Percentiles rank a stretch among this genome's conserved stretches.
Conservation (phyloP, 176 grass and related monocot species). For the Miscanthus lutarioriparius region DNA sequence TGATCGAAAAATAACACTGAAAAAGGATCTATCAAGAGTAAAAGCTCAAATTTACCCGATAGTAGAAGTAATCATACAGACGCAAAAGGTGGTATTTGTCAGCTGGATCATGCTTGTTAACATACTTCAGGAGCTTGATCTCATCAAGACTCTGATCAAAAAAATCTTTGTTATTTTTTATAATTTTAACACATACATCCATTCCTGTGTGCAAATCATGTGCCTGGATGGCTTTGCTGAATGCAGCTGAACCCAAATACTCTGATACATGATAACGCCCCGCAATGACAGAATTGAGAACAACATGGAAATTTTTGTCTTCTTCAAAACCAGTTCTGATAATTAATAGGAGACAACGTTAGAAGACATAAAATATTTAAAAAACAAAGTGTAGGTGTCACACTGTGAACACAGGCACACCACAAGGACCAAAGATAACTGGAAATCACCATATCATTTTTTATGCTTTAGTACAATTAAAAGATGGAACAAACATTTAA, state of each 20-base stretch:
- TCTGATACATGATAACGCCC: slow-evolving; percentile 99
- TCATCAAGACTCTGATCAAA: slow-evolving; percentile 99
- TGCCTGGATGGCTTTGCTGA: slow-evolving; percentile 99
- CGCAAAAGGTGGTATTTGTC: slow-evolving; percentile 95
- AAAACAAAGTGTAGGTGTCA: neutral
- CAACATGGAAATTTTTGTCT: slow-evolving; percentile 97
- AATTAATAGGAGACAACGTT: slow-evolving; percentile 25
- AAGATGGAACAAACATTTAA: slow-evolving; percentile 6
- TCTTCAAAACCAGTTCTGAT: slow-evolving; percentile 99
- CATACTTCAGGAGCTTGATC: slow-evolving; percentile 99
- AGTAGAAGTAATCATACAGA: slow-evolving; percentile 98
- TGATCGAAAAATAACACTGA: slow-evolving; percentile 5
- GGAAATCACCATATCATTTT: neutral
- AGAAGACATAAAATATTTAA: slow-evolving; percentile 30
- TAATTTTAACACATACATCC: slow-evolving; percentile 99
- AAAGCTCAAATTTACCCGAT: slow-evolving; percentile 67
- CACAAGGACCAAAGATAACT: slow-evolving; percentile 17
- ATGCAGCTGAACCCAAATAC: slow-evolving; percentile 95
- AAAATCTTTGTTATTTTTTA: slow-evolving; percentile 99
- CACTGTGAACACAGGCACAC: slow-evolving; percentile 1
- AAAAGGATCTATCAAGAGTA: slow-evolving; percentile 1
- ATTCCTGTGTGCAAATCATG: slow-evolving; percentile 99
- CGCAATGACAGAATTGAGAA: slow-evolving; percentile 93
- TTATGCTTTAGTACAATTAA: slow-evolving; percentile 18
- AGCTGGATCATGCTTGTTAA: slow-evolving; percentile 95